Base-by-base conservation (phyloP, 305 asterid genomes). In the Rubia tinctorum region DNA sequence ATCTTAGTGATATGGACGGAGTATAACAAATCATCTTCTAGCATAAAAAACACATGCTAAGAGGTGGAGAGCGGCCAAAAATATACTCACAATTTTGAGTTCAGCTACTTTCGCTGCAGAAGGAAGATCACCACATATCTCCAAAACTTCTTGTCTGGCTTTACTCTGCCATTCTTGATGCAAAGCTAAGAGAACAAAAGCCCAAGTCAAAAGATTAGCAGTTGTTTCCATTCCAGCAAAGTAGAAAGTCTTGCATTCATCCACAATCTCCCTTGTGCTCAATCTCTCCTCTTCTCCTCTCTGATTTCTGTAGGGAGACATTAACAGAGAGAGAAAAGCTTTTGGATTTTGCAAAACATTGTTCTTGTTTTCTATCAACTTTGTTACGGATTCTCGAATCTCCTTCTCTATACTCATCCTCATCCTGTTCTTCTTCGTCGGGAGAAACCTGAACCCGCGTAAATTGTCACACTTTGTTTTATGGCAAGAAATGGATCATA, bases 131-230 rank as follows among this genome's bases (percentile, higher is more conserved):
- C 75, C 67, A 78, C 88, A 90, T 11, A 68, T 71, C n/a, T 72
- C 12, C 13, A 81, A 15, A 20, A 88, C 90, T 82, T 92, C 97
- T 58, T 86, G 85, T 44, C 97, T 78, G 34, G 98, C 97, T 58
- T 81, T 79, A 1, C 30, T 77, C 78, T 86, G 98, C 96, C 97
- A 92, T 55, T 92, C 97, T 73, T 82, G 93, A 85, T 90, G 91
- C 63, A 73, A 65, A 20, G 96, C 96, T 65, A 92, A 76, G 60
- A 92, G 96, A 37, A 92, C 80, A 73, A 92, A 80, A 11, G 83
- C 81, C 97, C 98, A 92, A 1, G 94, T 89, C 80, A 92, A 73
- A 13, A 81, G 75, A 62, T 82, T 80, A 10, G 84, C 88, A 73
- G 87, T 86, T 64, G 88, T 82, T 77, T 84, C 90, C 68, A 80